These are phyloP conservation scores for Sungouiella blattae DNA, from an alignment of 805 yeast species.

Conservation along the genomic window DNA sequence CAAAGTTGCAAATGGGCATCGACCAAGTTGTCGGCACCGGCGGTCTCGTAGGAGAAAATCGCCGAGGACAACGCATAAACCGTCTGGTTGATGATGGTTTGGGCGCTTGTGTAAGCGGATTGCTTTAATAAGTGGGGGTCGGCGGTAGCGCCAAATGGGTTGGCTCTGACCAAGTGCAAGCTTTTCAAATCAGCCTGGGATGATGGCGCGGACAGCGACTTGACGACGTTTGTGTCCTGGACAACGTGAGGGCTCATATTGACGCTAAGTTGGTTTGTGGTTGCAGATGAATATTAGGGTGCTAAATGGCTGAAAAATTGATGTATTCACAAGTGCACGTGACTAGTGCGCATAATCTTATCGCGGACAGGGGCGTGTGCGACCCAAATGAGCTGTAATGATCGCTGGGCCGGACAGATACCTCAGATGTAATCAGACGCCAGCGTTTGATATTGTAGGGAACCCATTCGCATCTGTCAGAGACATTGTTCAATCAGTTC, in stretches of 20 bases:
- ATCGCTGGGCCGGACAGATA: too few relatives aligned
- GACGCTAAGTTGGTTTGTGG: not conserved
- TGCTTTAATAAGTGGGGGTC: conserved; percentile 52
- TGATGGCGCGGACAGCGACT: not conserved
- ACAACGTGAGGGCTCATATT: conserved; percentile 11
- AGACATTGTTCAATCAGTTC: too few relatives aligned
- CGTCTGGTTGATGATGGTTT: conserved; percentile 51
- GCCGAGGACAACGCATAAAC: conserved; percentile 48
- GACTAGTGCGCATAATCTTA: conserved; percentile 3
- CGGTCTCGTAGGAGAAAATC: conserved; percentile 68
- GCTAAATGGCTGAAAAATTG: not conserved
- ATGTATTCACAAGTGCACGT: conserved; percentile 4
- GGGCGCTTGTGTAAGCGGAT: conserved; percentile 51
- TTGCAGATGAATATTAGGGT: not conserved
- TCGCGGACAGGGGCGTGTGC: not conserved
- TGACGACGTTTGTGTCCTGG: not conserved
- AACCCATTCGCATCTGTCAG: too few relatives aligned
- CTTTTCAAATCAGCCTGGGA: conserved; percentile 5
- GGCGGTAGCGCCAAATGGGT: conserved; percentile 60
- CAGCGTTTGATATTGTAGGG: too few relatives aligned
- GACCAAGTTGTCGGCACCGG: conserved; percentile 57
- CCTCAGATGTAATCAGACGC: too few relatives aligned
- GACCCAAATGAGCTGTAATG: too few relatives aligned
- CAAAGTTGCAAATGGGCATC: conserved; percentile 61
- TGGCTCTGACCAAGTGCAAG: conserved; percentile 14